A percentile compares a stretch with the other conserved stretches of the same genome.
These are phyloP conservation scores for Thielaviopsis ethacetica DNA, from an alignment of 2,329 filamentous ascomycete species.

Conservation along the genomic window DNA sequence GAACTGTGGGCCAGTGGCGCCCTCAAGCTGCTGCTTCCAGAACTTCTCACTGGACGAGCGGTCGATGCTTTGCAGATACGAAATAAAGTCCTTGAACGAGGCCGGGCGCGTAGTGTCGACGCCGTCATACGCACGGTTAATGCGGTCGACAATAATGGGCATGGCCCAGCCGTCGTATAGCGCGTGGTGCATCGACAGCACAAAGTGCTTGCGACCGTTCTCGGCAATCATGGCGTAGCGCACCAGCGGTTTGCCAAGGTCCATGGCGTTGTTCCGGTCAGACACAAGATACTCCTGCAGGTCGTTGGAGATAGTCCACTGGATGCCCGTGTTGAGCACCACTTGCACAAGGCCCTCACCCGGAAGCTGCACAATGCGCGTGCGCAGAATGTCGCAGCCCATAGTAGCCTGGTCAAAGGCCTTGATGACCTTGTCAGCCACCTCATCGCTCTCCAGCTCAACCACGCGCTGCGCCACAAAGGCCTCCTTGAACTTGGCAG, in stretches of 20 bases:
- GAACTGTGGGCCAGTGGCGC: slow-evolving; percentile 30
- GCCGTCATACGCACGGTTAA: slow-evolving; percentile 28
- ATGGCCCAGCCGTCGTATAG: slow-evolving; percentile 42
- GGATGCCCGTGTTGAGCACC: slow-evolving; percentile 25
- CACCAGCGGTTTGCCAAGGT: slow-evolving; percentile 29
- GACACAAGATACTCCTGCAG: slow-evolving; percentile 25
- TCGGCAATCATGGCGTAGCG: slow-evolving; percentile 28
- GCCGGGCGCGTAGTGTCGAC: slow-evolving; percentile 12
- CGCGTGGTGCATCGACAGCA: slow-evolving; percentile 39
- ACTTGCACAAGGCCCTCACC: slow-evolving; percentile 30
- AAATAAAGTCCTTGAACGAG: slow-evolving; percentile 32
- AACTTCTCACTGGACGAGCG: slow-evolving; percentile 25
- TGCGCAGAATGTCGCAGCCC: slow-evolving; percentile 27
- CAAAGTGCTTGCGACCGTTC: slow-evolving; percentile 24
- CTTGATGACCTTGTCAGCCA: slow-evolving; percentile 24
- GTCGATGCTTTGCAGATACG: slow-evolving; percentile 26
- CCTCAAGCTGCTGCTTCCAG: slow-evolving; percentile 30
- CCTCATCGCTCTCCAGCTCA: slow-evolving; percentile 20
- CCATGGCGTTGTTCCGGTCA: slow-evolving; percentile 25
- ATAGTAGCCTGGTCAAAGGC: slow-evolving; percentile 26
- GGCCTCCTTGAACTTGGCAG: slow-evolving; percentile 31
- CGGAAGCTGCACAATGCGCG: slow-evolving; percentile 30
- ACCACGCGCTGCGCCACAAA: slow-evolving; percentile 36
- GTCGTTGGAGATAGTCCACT: slow-evolving; percentile 20
- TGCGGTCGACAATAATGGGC: slow-evolving; percentile 30